Percentiles rank a stretch among this genome's conserved stretches.
Conservation (phyloP, 495 filamentous ascomycete genomes). For the Jackrogersella minutella region DNA sequence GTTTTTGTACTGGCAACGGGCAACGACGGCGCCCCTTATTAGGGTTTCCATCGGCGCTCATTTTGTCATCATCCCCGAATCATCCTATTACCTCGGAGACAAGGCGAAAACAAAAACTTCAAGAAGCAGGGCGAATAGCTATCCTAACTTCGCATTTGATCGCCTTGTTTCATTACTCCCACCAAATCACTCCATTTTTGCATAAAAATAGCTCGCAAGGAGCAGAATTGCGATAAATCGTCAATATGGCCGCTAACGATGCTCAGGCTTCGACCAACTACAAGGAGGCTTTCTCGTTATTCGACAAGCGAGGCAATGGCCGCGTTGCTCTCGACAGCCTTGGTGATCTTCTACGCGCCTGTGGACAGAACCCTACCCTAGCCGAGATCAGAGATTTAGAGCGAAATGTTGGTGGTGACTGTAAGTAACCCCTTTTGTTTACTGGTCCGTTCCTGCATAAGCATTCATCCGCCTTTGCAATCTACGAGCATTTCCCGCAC, state of each 20-base stretch:
- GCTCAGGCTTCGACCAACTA: conserved; percentile 96
- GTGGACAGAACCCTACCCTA: conserved; percentile 96
- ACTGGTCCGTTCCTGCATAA: neutral
- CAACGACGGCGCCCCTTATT: conserved; percentile 10
- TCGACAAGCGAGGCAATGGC: conserved; percentile 96
- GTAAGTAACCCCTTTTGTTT: conserved; percentile 63
- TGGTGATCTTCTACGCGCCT: conserved; percentile 93
- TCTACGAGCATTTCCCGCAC: neutral
- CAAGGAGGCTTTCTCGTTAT: conserved; percentile 99
- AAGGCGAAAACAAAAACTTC: conserved; percentile 18
- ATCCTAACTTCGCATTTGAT: neutral
- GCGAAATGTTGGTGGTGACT: conserved; percentile 85
- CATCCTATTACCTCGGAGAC: conserved; percentile 8
- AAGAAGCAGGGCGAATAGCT: neutral
- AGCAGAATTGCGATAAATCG: conserved; percentile 3
- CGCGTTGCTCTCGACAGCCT: conserved; percentile 85
- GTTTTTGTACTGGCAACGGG: conserved; percentile 9
- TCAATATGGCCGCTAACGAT: conserved; percentile 58
- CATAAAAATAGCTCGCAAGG: neutral
- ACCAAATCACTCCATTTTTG: neutral
- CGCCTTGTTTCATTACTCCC: neutral
- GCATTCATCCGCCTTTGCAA: neutral
- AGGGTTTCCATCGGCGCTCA: conserved; percentile 15
- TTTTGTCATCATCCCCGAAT: conserved; percentile 19
- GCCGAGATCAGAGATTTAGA: conserved; percentile 91